Conservation (phyloP, 352 stramenopile species). For the Globisporangium recalcitrans region DNA sequence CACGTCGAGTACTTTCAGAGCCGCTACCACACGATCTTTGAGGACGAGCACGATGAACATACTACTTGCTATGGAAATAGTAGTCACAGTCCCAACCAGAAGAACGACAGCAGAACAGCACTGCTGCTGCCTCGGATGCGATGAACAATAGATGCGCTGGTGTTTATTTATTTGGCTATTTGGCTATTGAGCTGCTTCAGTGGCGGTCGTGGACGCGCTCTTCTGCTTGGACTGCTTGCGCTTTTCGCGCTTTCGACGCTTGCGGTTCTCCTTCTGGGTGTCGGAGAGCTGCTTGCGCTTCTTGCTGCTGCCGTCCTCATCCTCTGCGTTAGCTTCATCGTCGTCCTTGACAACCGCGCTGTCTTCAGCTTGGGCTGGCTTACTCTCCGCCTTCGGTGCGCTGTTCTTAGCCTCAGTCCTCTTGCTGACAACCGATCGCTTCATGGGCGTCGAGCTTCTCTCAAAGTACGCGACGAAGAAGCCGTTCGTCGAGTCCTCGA, state of each 20-base stretch:
- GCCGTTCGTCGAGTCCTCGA: conserved; percentile 93
- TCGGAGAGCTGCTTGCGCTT: conserved; percentile 68
- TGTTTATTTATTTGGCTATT: background rate
- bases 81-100: background rate
- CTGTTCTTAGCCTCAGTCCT: background rate
- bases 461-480: conserved; percentile 98
- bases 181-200: background rate
- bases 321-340: conserved; percentile 1
- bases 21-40: conserved; percentile 23
- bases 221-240: conserved; percentile 28
- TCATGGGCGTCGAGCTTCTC: conserved; percentile 23
- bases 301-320: conserved; percentile 13
- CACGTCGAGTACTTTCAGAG: conserved; percentile 41
- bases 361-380: conserved; percentile 5
- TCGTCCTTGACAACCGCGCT: background rate
- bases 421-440: conserved; percentile 1
- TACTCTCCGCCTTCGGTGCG: background rate
- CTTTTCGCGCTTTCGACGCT: conserved; percentile 70
- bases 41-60: background rate
- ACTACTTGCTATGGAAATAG: background rate
- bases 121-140: conserved; percentile 4
- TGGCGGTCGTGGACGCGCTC: background rate
- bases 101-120: background rate
- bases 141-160: background rate
- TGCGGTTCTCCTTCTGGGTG: conserved; percentile 65